Base-by-base conservation (phyloP, 164 flowering plant genomes). In the Platanus orientalis region DNA sequence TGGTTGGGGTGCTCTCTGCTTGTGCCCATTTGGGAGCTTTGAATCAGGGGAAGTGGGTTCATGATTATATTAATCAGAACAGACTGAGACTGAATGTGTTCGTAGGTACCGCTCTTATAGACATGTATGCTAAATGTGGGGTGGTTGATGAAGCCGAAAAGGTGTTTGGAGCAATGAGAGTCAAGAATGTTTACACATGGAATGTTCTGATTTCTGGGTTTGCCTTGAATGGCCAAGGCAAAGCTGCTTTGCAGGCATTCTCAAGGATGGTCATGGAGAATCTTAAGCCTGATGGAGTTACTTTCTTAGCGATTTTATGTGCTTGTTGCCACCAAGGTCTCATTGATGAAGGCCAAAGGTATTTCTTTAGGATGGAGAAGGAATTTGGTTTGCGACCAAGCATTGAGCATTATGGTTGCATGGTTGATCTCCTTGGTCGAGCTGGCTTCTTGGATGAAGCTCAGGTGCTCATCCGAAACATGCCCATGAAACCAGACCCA, bases 121-220 rank as follows among this genome's bases (percentile, higher is more conserved):
- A 81, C 67, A 79, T 79, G 85, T 83, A 83, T 67, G 81, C 82
- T 14, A 83, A 79, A 71, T 83, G 85, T 52, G 87, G 87, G 55
- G 65, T 54, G 14, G 60, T 75, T 21, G 58, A 61, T 36, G 73
- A 69, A 49, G 70, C 70, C 2, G 69, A 62, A 6, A 52, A 63
- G 58, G 64, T 72, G 45, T 76, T 76, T 30, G n/a, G 24, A 20
- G 30, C 12, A 27, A 69, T 76, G 79, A 55, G 40, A 10, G 36
- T 56, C 19, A 71, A 63, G 55, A 69, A 68, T 52, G 68, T 65
- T 17, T 68, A 61, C 32, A 42, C 79, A 0, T 75, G 79, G 79
- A 72, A 72, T 69, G 75, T 60, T 53, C 11, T 75, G 57, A 68
- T 75, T 14, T 64, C 60, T 20, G 78, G 78, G 39, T 58, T 57